Conservation (phyloP, 805 yeast genomes). For the Dipodascopsis tothii region DNA sequence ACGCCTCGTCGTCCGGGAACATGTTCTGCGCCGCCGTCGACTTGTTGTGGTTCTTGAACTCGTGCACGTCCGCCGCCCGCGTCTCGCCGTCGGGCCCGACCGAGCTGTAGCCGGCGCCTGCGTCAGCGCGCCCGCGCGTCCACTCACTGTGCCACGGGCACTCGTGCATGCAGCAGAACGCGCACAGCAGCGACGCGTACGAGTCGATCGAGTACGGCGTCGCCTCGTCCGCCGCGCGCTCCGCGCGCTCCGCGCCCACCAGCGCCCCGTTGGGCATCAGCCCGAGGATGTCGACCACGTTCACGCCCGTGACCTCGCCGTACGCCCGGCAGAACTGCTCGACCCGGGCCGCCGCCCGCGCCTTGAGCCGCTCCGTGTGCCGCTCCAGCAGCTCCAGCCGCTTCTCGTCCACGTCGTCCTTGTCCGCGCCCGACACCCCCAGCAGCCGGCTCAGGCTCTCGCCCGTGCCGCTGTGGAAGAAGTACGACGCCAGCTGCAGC, state of each 20-base stretch:
- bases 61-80: constrained; percentile 4
- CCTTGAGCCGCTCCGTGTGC: constrained; percentile 6
- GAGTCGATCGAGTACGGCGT: constrained; percentile 12
- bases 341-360: constrained; percentile 2
- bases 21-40: constrained; percentile 8
- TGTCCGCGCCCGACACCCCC: constrained; percentile 4
- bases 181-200: constrained; percentile 16
- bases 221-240: too few relatives aligned
- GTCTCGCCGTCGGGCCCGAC: constrained; percentile 6
- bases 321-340: constrained; percentile 11
- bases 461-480: constrained; percentile 2
- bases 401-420: constrained; percentile 11
- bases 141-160: constrained; percentile 19
- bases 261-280: background rate
- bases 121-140: background rate
- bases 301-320: constrained; percentile 11
- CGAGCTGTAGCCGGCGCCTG: constrained; percentile 9
- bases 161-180: constrained; percentile 19
- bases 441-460: background rate
- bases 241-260: background rate
- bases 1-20: constrained; percentile 11
- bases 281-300: constrained; percentile 2
- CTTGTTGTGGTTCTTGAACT: constrained; percentile 3
- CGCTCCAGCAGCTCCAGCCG: constrained; percentile 11
- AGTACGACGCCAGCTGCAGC: constrained; percentile 9